These are phyloP conservation scores for Papiliotrema flavescens DNA, from an alignment of 1,284 basidiomycete genomes.

Conservation along the genomic window DNA sequence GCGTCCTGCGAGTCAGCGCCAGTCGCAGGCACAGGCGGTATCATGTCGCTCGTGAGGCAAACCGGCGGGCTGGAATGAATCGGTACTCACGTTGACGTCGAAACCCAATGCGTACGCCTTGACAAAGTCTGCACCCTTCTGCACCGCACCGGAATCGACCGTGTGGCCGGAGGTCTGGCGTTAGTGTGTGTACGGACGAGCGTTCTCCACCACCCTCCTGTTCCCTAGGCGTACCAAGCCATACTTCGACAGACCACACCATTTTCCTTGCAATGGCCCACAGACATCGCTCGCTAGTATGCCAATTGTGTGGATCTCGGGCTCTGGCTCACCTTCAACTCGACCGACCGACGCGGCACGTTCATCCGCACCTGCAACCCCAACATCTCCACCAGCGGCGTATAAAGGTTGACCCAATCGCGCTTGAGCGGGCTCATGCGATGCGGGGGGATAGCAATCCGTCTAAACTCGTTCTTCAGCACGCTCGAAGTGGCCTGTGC, in stretches of 20 bases:
- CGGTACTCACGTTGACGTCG: slow-evolving; percentile 74
- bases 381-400: slow-evolving; percentile 90
- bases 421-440: slow-evolving; percentile 96
- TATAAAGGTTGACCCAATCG: slow-evolving; percentile 96
- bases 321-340: slow-evolving; percentile 70
- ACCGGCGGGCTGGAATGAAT: too few relatives aligned
- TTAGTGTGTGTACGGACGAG: neutral
- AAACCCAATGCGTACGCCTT: slow-evolving; percentile 94
- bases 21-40: neutral
- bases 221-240: too few relatives aligned
- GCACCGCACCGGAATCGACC: slow-evolving; percentile 82
- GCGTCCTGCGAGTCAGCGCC: slow-evolving; percentile 66
- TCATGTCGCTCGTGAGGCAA: neutral
- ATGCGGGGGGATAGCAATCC: slow-evolving; percentile 89
- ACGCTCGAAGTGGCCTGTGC: slow-evolving; percentile 27
- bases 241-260: too few relatives aligned
- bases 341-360: slow-evolving; percentile 78
- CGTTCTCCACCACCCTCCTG: too few relatives aligned
- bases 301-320: too few relatives aligned
- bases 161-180: slow-evolving; percentile 88
- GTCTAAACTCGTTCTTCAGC: slow-evolving; percentile 70
- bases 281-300: too few relatives aligned
- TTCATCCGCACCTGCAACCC: slow-evolving; percentile 97
- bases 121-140: slow-evolving; percentile 98
- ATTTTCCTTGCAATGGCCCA: too few relatives aligned